Percentiles rank a stretch among this genome's conserved stretches.
These are phyloP conservation scores for Serendipita sp. DNA, from an alignment of 768 basidiomycete genomes.

Conservation along the genomic window DNA sequence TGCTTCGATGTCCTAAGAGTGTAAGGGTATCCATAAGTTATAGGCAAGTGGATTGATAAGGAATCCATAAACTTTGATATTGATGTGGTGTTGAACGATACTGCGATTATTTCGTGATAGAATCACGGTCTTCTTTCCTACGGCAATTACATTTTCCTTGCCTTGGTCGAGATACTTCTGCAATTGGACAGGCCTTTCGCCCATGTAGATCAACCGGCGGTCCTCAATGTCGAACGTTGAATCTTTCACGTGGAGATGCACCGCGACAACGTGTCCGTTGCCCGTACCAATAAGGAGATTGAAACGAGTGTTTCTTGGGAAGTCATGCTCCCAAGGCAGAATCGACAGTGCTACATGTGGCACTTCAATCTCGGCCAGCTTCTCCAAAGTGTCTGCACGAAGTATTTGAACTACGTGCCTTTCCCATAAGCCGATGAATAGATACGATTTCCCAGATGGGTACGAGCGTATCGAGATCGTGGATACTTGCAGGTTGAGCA, in stretches of 20 bases:
- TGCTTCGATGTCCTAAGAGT: slow-evolving; percentile 35
- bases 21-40: background rate
- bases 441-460: slow-evolving; percentile 31
- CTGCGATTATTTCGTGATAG: slow-evolving; percentile 52
- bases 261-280: slow-evolving; percentile 55
- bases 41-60: no score
- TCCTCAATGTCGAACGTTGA: slow-evolving; percentile 24
- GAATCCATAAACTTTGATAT: slow-evolving; percentile 41
- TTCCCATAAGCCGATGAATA: slow-evolving; percentile 65
- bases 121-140: slow-evolving; percentile 52
- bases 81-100: slow-evolving; percentile 38
- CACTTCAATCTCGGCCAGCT: slow-evolving; percentile 19
- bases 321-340: slow-evolving; percentile 45
- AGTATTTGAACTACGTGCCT: slow-evolving; percentile 48
- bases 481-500: slow-evolving; percentile 38
- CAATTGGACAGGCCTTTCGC: slow-evolving; percentile 49
- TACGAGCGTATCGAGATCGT: slow-evolving; percentile 49
- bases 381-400: slow-evolving; percentile 20
- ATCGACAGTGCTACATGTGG: slow-evolving; percentile 31
- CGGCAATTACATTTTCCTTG: slow-evolving; percentile 47
- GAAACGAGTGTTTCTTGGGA: slow-evolving; percentile 21
- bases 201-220: slow-evolving; percentile 47
- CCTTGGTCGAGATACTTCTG: slow-evolving; percentile 25
- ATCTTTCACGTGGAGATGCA: slow-evolving; percentile 28
- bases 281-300: slow-evolving; percentile 60